phyloP scores from a whole-genome alignment of 805 yeast genomes.

The Myxozyma geophila region DNA sequence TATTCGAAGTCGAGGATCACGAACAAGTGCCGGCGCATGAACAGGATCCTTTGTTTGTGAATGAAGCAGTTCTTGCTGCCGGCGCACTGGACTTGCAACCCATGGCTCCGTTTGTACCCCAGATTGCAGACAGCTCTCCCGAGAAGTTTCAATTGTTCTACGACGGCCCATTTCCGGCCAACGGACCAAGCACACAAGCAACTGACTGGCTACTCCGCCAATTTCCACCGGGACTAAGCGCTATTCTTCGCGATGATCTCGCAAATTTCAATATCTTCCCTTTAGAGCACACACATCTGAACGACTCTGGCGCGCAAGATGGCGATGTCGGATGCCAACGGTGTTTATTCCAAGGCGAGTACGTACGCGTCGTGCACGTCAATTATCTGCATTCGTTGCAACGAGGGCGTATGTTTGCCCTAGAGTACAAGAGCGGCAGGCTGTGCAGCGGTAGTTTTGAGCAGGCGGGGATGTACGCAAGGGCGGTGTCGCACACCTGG shows the following conservation, averaged over 20 bases:
- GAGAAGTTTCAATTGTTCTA: neutral
- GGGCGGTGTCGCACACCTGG: neutral
- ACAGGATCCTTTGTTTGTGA: neutral
- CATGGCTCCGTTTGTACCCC: neutral
- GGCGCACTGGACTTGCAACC: neutral
- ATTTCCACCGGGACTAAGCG: conserved; percentile 3
- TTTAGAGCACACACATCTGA: neutral
- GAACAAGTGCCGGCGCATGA: neutral
- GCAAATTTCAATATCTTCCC: neutral
- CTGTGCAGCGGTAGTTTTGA: neutral
- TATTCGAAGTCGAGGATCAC: neutral
- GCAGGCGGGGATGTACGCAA: neutral
- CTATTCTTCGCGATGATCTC: neutral
- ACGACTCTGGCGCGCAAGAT: neutral
- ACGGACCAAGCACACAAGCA: neutral
- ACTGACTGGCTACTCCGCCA: conserved; percentile 3
- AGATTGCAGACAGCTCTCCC: neutral
- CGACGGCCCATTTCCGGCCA: conserved; percentile 3
- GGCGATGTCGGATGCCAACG: neutral
- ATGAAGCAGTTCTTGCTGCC: neutral
- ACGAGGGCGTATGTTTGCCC: neutral
- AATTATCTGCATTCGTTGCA: neutral
- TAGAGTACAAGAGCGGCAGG: conserved; percentile 5
- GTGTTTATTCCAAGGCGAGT: neutral
- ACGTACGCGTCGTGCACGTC: neutral